Evolutionary conservation across 257 asterid species (phyloP).

Genomic region (Echites panduratus): DNA sequence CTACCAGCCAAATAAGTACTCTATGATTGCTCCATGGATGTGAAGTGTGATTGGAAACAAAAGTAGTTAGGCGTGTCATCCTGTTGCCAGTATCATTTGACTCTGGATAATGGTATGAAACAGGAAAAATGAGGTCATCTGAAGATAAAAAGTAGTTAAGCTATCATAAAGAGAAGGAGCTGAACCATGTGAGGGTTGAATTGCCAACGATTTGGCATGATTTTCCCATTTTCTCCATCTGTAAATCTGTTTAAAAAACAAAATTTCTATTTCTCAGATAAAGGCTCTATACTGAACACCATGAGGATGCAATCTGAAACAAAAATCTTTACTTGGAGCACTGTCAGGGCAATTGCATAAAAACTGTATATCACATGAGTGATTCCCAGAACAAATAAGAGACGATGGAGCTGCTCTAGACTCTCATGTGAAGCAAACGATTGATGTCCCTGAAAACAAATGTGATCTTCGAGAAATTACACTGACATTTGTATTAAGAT

Average conservation of each 20-base stretch:
- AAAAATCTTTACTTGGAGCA: constrained; percentile 57
- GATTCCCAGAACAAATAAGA: constrained; percentile 74
- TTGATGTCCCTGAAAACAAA: constrained; percentile 50
- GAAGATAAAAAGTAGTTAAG: not conserved
- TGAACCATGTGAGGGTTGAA: constrained; percentile 48
- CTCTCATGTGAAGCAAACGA: constrained; percentile 91
- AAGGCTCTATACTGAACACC: not conserved
- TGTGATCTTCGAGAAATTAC: not conserved
- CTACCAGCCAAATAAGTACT: constrained; percentile 93
- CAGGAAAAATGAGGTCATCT: not conserved
- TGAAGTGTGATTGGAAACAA: constrained; percentile 60
- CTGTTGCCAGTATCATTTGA: constrained; percentile 35
- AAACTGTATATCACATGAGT: constrained; percentile 84
- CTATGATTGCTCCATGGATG: constrained; percentile 91
- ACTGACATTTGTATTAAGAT: not conserved
- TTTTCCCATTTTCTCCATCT: constrained; percentile 95
- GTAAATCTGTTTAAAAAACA: constrained; percentile 47
- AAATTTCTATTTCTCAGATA: not conserved
- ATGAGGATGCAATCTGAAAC: constrained; percentile 12
- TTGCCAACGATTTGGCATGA: constrained; percentile 70
- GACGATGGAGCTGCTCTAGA: constrained; percentile 93
- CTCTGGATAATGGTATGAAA: constrained; percentile 26
- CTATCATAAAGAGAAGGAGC: not conserved
- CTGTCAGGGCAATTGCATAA: constrained; percentile 71
- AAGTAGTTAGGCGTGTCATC: constrained; percentile 61